Evolutionary conservation across 2,329 filamentous ascomycete species (phyloP), one percentile per base, ranked within the genome.

Genomic region (Drechslera avenae): DNA sequence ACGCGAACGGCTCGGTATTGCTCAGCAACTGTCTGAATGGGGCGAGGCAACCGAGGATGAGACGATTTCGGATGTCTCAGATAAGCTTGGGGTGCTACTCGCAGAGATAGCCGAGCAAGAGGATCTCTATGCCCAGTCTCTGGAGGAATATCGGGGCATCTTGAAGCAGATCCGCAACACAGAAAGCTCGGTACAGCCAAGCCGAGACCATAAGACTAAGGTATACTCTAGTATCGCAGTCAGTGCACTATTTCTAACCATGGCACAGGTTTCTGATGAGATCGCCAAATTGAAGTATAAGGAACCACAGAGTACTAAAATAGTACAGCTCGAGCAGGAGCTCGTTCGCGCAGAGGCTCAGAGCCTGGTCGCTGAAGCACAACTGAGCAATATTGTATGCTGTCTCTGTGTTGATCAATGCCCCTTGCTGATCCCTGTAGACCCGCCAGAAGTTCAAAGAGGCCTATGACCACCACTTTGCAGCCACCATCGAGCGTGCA

Each of bases 371-470:
- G 94, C 94, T 1, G 94, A 99, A 77, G 94, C 94, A 17, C 94
- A 99, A 76, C 81, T 99, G 73, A 93, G 89, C 69, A 99, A 99
- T 73, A 86, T 96, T 63, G 91, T 95, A 50, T 34, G 50, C 23
- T 23, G 16, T 18, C 26, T 30, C 31, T 13, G 7, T 2, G n/a
- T 17, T 23, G 8, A 16, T 21, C 16, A 18, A 3, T 4, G 16
- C 7, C 19, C 5, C 13, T 16, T 46, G 26, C 63, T 73, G 50
- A 70, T 50, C 12, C 36, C 44, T 17, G 50, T 56, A 94, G 89
- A 97, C 94, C 30, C 89, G 94, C 50, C 89, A 94, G 75, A 97
- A 97, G 78, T 82, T 99, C 76, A 97, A 96, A 78, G 90, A 97
- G 75, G 90, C 94, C 18, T 97, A 93, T 71, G 90, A 92, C 60